phyloP scores from a whole-genome alignment of 2,329 filamentous ascomycete genomes.

The Trichophyton benhamiae region DNA sequence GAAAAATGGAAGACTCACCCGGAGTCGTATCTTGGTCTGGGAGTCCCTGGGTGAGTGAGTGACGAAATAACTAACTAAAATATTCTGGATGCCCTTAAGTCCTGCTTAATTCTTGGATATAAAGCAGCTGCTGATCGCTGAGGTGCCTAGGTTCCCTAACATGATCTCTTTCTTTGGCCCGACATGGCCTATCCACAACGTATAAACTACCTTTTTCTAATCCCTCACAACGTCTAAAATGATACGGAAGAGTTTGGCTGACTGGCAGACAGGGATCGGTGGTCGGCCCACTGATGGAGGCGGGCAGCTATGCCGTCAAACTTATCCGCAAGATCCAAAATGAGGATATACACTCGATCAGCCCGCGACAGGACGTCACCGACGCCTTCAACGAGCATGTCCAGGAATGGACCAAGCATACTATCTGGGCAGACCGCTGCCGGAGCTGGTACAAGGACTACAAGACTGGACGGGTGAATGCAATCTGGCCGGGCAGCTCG shows the following conservation, averaged over 20 bases:
- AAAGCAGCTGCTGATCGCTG: slow-evolving; percentile 1
- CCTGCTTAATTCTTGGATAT: too few species aligned
- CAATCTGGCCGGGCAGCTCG: slow-evolving; percentile 40
- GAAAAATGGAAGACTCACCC: slow-evolving; percentile 6
- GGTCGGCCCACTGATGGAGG: slow-evolving; percentile 14
- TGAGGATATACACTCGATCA: slow-evolving; percentile 23
- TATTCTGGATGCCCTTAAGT: too few species aligned
- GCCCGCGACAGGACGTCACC: slow-evolving; percentile 20
- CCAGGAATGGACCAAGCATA: slow-evolving; percentile 23
- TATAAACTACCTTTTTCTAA: slow-evolving; percentile 11
- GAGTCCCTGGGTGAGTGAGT: slow-evolving; percentile 16
- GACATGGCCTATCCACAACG: slow-evolving; percentile 35
- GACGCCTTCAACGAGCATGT: slow-evolving; percentile 25
- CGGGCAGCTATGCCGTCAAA: slow-evolving; percentile 21
- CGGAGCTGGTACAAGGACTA: slow-evolving; percentile 23
- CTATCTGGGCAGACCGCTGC: slow-evolving; percentile 21
- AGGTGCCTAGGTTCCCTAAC: slow-evolving; percentile 20
- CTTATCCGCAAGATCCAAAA: slow-evolving; percentile 23
- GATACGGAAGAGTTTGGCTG: slow-evolving; percentile 13
- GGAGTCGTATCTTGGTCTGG: slow-evolving; percentile 16
- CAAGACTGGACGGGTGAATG: slow-evolving; percentile 33
- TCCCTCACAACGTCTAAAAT: too few species aligned
- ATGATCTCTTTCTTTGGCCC: slow-evolving; percentile 25
- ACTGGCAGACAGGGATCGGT: slow-evolving; percentile 19
- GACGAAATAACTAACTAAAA: neutral